Evolutionary conservation across 176 grass and related monocot species (phyloP).

Genomic region (Chrysopogon serrulatus): DNA sequence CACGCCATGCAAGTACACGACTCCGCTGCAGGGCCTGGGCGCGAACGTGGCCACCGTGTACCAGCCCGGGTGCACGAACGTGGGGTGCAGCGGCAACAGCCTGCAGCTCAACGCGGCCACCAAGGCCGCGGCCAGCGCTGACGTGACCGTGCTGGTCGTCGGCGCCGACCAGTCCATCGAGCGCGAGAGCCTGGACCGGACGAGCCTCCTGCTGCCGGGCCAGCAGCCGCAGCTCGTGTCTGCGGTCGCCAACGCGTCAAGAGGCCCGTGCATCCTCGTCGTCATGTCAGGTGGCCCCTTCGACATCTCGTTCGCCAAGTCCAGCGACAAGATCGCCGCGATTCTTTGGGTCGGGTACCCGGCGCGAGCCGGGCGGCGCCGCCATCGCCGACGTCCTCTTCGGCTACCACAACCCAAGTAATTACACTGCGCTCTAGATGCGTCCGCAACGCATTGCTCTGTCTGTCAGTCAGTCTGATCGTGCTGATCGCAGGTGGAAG

Average conservation of each 20-base stretch:
- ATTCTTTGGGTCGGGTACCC: constrained; percentile 92
- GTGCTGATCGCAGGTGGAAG: constrained; percentile 46
- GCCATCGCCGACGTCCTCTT: constrained; percentile 84
- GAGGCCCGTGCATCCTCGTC: constrained; percentile 78
- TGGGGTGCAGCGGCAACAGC: constrained; percentile 65
- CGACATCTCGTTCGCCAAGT: constrained; percentile 61
- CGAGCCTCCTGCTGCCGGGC: constrained; percentile 61
- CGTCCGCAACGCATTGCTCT: not conserved
- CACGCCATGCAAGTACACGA: constrained; percentile 72
- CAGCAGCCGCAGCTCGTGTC: constrained; percentile 64
- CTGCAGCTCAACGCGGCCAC: constrained; percentile 56
- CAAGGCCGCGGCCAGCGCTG: constrained; percentile 58
- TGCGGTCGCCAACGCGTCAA: constrained; percentile 60
- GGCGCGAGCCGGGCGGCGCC: constrained; percentile 83
- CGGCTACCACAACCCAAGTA: constrained; percentile 78
- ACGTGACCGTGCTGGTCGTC: constrained; percentile 81
- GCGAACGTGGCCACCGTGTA: constrained; percentile 57
- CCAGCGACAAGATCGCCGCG: constrained; percentile 48
- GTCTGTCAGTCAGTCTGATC: not conserved
- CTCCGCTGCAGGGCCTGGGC: constrained; percentile 71
- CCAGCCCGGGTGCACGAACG: constrained; percentile 68
- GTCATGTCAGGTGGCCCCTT: constrained; percentile 92
- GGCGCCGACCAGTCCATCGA: constrained; percentile 77
- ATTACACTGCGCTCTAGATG: not conserved
- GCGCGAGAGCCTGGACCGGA: constrained; percentile 70